Evolutionary conservation across 306 rosid species (phyloP), one percentile per base, ranked within the genome.

Genomic region (Pueraria montana): DNA sequence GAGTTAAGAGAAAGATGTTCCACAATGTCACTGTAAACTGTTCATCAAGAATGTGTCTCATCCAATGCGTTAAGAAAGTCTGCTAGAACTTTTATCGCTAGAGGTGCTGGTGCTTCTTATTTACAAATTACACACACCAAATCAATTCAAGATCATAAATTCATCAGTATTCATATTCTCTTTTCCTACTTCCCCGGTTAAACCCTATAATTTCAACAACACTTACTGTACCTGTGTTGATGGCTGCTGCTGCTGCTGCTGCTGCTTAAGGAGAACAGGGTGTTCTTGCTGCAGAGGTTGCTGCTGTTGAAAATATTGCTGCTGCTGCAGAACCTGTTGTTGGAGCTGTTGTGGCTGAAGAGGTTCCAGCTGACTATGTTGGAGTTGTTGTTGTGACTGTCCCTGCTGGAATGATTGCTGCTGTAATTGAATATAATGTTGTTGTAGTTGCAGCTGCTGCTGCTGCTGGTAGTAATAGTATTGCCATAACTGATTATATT

Each of bases 391-490:
- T 78, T 76, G 91, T 11, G 89, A 87, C 74, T 53, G 86, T 23
- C 85, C 87, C 61, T 63, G 86, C 64, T 80, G 88, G 64, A 77
- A 69, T 36, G 87, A 16, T 32, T 79, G 90, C 63, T 89, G 94
- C 79, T 87, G 92, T 24, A 70, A 77, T 56, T 89, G 91, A 56
- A 46, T 46, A 79, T 87, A 89, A 21, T 88, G 89, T 45, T 89
- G 91, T 66, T 83, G 91, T 66, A 86, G 74, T 79, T 86, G 95
- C 64, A 80, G 74, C 86, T 91, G 95, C 86, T 61, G 70, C 43
- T 89, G 96, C 77, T 92, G 98, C 69, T 94, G 97, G 89, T 89
- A 87, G 83, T 93, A 93, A 87, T 92, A 95, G 53, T 91, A 84
- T 69, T 91, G 98, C 97, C 93, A 95, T 88, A 89, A 89, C 82